Evolutionary conservation across 2,329 filamentous ascomycete genomes (phyloP).

Genomic region (Cordyceps tenuipes): DNA sequence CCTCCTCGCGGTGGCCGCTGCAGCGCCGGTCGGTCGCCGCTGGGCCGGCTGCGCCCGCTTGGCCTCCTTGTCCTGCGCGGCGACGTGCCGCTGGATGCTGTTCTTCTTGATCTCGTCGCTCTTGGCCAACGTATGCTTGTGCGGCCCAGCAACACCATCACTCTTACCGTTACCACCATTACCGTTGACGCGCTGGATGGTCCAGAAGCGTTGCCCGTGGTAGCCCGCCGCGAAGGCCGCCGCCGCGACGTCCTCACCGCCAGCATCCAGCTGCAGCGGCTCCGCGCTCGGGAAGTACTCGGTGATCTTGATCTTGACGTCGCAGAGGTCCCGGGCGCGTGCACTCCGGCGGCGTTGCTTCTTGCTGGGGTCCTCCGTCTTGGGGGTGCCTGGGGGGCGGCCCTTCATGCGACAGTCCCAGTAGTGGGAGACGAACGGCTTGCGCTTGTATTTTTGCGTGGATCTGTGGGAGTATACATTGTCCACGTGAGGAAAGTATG

Average conservation of each 20-base stretch:
- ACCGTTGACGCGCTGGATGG: conserved; percentile 69
- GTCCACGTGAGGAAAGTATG: conserved; percentile 75
- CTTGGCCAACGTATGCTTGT: conserved; percentile 63
- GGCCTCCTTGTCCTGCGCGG: conserved; percentile 56
- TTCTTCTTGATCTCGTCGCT: conserved; percentile 79
- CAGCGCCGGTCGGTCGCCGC: conserved; percentile 64
- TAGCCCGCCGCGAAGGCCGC: conserved; percentile 29
- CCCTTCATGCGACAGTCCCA: conserved; percentile 80
- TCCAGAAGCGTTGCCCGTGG: conserved; percentile 54
- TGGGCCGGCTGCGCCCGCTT: conserved; percentile 61
- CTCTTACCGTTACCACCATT: conserved; percentile 66
- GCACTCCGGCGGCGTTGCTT: conserved; percentile 72
- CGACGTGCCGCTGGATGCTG: conserved; percentile 58
- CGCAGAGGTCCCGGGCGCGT: conserved; percentile 70
- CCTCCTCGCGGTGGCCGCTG: conserved; percentile 58
- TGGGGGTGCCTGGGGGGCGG: conserved; percentile 67
- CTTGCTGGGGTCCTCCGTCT: conserved; percentile 71
- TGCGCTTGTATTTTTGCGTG: conserved; percentile 72
- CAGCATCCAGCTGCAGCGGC: conserved; percentile 21
- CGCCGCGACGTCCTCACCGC: conserved; percentile 10
- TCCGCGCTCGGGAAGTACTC: conserved; percentile 58
- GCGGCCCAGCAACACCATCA: conserved; percentile 61
- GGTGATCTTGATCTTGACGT: conserved; percentile 81
- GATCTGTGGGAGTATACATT: conserved; percentile 80
- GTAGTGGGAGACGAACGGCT: conserved; percentile 75